Conservation (phyloP, 2,329 filamentous ascomycete genomes). For the Zalaria obscura region DNA sequence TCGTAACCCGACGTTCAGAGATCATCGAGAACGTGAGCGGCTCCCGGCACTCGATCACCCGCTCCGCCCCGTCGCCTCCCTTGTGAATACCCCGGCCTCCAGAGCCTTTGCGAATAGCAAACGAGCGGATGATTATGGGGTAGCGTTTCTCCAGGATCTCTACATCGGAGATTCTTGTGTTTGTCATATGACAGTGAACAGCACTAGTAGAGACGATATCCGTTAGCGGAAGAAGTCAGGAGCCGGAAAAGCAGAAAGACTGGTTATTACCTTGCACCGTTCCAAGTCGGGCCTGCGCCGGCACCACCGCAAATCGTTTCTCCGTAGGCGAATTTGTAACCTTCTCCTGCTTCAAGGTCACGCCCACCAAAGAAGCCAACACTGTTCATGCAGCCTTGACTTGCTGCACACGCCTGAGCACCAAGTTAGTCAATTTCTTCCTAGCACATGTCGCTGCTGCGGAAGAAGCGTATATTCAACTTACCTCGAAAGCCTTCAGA, state of each 20-base stretch:
- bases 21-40: slow-evolving; percentile 16
- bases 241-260: too few relatives aligned
- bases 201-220: too few relatives aligned
- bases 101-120: slow-evolving; percentile 16
- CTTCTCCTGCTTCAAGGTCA: too few relatives aligned
- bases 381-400: slow-evolving; percentile 11
- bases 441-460: too few relatives aligned
- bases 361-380: too few relatives aligned
- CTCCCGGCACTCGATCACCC: slow-evolving; percentile 17
- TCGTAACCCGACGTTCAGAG: slow-evolving; percentile 16
- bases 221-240: too few relatives aligned
- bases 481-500: slow-evolving; percentile 15
- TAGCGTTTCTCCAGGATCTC: slow-evolving; percentile 22
- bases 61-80: slow-evolving; percentile 18
- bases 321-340: slow-evolving; percentile 5
- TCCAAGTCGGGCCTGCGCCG: slow-evolving; percentile 18
- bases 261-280: slow-evolving; percentile 10
- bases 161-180: slow-evolving; percentile 22
- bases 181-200: slow-evolving; percentile 23
- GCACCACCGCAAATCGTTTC: slow-evolving; percentile 23
- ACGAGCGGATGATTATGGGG: slow-evolving; percentile 19
- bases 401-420: too few relatives aligned
- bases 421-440: too few relatives aligned
- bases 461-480: too few relatives aligned
- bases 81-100: slow-evolving; percentile 15